Evolutionary conservation across 2,329 filamentous ascomycete species (phyloP), one percentile per base, ranked within the genome.

Genomic region (Fusarium sp.): DNA sequence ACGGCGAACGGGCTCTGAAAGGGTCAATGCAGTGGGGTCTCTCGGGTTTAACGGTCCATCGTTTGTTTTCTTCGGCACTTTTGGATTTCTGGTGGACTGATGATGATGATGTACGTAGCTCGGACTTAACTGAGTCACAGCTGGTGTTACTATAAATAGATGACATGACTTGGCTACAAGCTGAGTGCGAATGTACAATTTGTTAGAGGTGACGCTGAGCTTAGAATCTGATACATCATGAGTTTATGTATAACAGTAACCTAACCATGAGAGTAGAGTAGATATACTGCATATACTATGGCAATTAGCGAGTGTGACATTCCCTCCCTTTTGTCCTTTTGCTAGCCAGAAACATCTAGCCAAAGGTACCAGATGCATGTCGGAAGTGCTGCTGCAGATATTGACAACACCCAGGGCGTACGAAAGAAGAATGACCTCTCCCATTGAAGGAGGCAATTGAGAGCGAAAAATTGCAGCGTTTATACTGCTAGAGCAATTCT

Each of bases 341-440:
- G 14, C 27, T 16, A 3, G 21, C 19, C 15, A 10, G 14, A 29
- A 29, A 29, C 7, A 35, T 11, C 25, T 29, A 3, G 27, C 27
- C 45, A 4, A 48, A n/a, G 10, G 45, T 18, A 4, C 7, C 14
- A 31, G 14, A n/a, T 9, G 15, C 3, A 12, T 29, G 15, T 18
- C 3, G 4, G 21, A n/a, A n/a, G 7, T 7, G 27, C 16, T 31
- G 15, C 15, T n/a, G 27, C 7, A n/a, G 16, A n/a, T 48, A 29
- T n/a, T 4, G 11, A 25, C 23, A 25, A 7, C 7, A 12, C 5
- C 5, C 3, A 4, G 27, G 15, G 11, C 15, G 7, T 18, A 31
- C 18, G 0, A 23, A 2, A n/a, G 15, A 48, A 16, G 5, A 10
- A 4, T 11, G 3, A 4, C 15, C 4, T 15, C 12, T 12, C 31